Base-by-base conservation (phyloP, 306 rosid genomes). In the Prunus campanulata region DNA sequence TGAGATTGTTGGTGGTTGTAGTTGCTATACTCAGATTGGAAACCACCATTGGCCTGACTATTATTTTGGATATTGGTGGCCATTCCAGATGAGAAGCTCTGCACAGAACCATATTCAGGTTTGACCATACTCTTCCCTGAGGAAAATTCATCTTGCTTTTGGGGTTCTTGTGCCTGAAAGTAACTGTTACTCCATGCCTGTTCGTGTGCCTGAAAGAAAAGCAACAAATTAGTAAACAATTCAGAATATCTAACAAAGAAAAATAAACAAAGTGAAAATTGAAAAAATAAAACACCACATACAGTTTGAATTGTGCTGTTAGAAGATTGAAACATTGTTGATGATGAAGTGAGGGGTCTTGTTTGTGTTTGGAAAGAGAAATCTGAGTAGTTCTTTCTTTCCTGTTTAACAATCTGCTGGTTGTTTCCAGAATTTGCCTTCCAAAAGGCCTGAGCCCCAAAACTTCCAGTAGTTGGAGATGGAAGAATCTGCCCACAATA, bases 391-490 rank as follows among this genome's bases (percentile, higher is more conserved):
- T 39, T 82, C 18, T 87, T 86, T 47, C 78, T 80, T 77, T 93
- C 95, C 79, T 87, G 71, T 60, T 93, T 93, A 59, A 88, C 76
- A 39, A n/a, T 85, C 18, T 89, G 84, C 35, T 77, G 85, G 68
- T 85, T 73, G 71, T 72, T 85, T 8, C 48, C 81, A 70, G 78
- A 85, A 82, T 72, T 83, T 71, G 18, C 84, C 78, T 82, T 89
- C 96, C 93, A 90, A 71, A 78, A 83, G 55, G 79, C 49, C 24
- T 87, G 96, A 75, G 83, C 80, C n/a, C 89, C 86, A 80, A 89
- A 86, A 66, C 85, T 56, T 74, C 98, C 96, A 0, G 96, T 91
- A 8, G 98, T 93, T 74, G 98, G 96, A 80, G 98, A 93, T 25
- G 95, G 90, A 71, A 91, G 75, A 88, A 78, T 75, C 96, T 90